Conservation (phyloP, 208 protist species). For the Crithidia sp. region DNA sequence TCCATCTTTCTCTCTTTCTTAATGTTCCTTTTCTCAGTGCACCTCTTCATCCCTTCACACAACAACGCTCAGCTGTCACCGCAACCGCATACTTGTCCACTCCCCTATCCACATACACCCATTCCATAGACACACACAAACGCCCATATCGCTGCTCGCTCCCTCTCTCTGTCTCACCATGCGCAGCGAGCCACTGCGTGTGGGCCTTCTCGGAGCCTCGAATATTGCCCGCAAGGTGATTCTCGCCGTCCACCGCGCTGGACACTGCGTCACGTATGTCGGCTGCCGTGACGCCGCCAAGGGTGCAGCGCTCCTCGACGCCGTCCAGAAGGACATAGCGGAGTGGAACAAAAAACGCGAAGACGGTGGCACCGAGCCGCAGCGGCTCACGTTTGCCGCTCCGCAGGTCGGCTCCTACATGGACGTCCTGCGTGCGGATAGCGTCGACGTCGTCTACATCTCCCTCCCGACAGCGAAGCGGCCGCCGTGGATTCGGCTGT, state of each 20-base stretch:
- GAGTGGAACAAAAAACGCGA: conserved; percentile 3
- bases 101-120: no score
- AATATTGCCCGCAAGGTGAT: conserved; percentile 44
- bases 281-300: conserved; percentile 47
- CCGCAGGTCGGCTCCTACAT: conserved; percentile 52
- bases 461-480: conserved; percentile 56
- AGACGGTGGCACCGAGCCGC: conserved; percentile 1
- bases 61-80: no score
- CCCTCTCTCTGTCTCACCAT: conserved; percentile 4
- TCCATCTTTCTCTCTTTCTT: no score
- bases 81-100: no score
- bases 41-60: no score
- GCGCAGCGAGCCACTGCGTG: conserved; percentile 36
- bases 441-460: conserved; percentile 81
- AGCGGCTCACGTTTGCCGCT: conserved; percentile 19
- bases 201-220: conserved; percentile 60
- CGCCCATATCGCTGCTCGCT: no score
- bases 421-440: conserved; percentile 44
- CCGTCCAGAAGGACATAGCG: conserved; percentile 24
- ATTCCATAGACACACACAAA: no score
- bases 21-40: no score
- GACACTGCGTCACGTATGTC: conserved; percentile 45
- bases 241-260: conserved; percentile 46
- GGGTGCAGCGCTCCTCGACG: conserved; percentile 32
- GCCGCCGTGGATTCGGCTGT: conserved; percentile 58